Conservation (phyloP, 495 filamentous ascomycete genomes). For the Neurospora sp. region DNA sequence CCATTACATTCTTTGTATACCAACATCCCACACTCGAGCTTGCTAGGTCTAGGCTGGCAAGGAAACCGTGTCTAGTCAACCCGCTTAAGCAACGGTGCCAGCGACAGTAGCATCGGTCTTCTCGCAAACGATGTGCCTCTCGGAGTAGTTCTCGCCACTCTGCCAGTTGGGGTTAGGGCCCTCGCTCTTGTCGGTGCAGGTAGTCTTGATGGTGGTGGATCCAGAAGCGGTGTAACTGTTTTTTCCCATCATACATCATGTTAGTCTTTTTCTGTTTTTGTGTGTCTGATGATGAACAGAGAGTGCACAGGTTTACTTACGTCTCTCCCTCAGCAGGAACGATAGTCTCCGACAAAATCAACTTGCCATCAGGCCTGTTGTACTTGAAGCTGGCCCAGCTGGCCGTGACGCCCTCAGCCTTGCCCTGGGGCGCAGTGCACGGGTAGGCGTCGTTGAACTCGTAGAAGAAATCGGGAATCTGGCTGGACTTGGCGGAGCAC, state of each 20-base stretch:
- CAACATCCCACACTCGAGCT: background rate
- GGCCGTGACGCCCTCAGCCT: background rate
- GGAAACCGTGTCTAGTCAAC: background rate
- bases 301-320: constrained; percentile 15
- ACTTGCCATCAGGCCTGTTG: constrained; percentile 16
- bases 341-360: constrained; percentile 27
- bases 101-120: constrained; percentile 22
- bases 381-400: constrained; percentile 25
- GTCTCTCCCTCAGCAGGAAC: constrained; percentile 21
- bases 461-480: constrained; percentile 27
- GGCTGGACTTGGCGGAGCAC: constrained; percentile 20
- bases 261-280: background rate
- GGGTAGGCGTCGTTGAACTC: no score
- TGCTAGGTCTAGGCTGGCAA: no score
- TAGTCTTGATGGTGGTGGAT: constrained; percentile 19
- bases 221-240: constrained; percentile 22
- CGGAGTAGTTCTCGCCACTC: constrained; percentile 28
- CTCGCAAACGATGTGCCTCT: constrained; percentile 22
- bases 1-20: background rate
- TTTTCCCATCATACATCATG: background rate
- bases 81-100: constrained; percentile 22
- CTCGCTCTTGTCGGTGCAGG: constrained; percentile 23
- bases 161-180: constrained; percentile 32
- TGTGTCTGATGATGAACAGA: no score
- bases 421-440: constrained; percentile 10